Percentiles rank a stretch among this genome's conserved stretches.
Evolutionary conservation across 805 yeast species (phyloP).

Genomic region (Candida peoriensis): DNA sequence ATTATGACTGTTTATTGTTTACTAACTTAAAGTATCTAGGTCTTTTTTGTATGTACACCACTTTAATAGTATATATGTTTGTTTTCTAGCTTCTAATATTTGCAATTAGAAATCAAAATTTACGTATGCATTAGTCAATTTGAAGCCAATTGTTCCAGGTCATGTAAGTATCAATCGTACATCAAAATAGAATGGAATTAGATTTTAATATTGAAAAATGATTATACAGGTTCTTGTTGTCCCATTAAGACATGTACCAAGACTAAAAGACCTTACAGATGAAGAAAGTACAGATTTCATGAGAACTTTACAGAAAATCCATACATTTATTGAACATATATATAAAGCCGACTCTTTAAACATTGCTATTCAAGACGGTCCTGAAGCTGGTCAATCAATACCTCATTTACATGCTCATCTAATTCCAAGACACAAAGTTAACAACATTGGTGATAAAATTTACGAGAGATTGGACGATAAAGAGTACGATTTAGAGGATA

Average conservation of each 20-base stretch:
- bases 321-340: constrained; percentile 56
- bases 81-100: constrained; percentile 7
- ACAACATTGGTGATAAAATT: constrained; percentile 67
- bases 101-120: constrained; percentile 46
- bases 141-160: constrained; percentile 91
- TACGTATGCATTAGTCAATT: constrained; percentile 82
- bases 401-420: constrained; percentile 94
- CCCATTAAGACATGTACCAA: constrained; percentile 64
- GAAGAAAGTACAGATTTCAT: constrained; percentile 80
- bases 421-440: constrained; percentile 67
- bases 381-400: constrained; percentile 92
- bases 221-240: constrained; percentile 52
- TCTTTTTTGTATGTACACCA: constrained; percentile 17
- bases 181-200: neutral
- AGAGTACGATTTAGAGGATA: constrained; percentile 42
- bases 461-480: constrained; percentile 54
- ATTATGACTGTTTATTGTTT: neutral
- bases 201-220: too few relatives aligned
- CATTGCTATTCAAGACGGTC: constrained; percentile 94
- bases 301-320: constrained; percentile 64
- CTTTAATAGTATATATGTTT: too few relatives aligned
- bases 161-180: constrained; percentile 41
- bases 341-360: constrained; percentile 83
- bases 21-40: constrained; percentile 12
- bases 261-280: constrained; percentile 62